Conservation (phyloP, 164 flowering plant species). For the Houttuynia cordata region DNA sequence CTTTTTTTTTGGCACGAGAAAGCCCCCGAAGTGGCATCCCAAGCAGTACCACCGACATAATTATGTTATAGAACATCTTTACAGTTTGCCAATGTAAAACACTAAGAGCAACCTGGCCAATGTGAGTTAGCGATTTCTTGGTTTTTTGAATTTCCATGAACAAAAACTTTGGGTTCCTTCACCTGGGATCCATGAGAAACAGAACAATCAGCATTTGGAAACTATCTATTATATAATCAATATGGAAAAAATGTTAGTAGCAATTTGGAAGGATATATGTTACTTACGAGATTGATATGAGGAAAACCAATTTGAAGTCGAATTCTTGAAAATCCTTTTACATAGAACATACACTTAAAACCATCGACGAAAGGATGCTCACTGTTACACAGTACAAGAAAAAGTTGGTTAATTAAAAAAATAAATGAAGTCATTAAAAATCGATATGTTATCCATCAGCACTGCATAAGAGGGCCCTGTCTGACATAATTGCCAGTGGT, state of each 20-base stretch:
- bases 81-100: neutral
- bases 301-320: slow-evolving; percentile 40
- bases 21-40: too few relatives aligned
- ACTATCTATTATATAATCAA: too few relatives aligned
- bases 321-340: slow-evolving; percentile 52
- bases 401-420: neutral
- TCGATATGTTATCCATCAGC: neutral
- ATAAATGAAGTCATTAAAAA: neutral
- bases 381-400: slow-evolving; percentile 23
- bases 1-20: too few relatives aligned
- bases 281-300: slow-evolving; percentile 47
- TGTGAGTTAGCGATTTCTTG: slow-evolving; percentile 16
- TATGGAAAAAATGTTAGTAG: neutral
- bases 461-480: neutral
- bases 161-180: slow-evolving; percentile 58
- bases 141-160: slow-evolving; percentile 44
- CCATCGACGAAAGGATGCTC: slow-evolving; percentile 60
- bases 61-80: too few relatives aligned
- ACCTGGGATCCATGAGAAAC: slow-evolving; percentile 28
- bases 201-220: neutral
- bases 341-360: slow-evolving; percentile 55
- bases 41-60: too few relatives aligned
- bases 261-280: neutral
- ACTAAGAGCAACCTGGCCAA: slow-evolving; percentile 71
- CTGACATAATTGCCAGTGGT: too few relatives aligned